Evolutionary conservation across 202 grass and related monocot species (phyloP).

Genomic region (Schoenoplectus triqueter): DNA sequence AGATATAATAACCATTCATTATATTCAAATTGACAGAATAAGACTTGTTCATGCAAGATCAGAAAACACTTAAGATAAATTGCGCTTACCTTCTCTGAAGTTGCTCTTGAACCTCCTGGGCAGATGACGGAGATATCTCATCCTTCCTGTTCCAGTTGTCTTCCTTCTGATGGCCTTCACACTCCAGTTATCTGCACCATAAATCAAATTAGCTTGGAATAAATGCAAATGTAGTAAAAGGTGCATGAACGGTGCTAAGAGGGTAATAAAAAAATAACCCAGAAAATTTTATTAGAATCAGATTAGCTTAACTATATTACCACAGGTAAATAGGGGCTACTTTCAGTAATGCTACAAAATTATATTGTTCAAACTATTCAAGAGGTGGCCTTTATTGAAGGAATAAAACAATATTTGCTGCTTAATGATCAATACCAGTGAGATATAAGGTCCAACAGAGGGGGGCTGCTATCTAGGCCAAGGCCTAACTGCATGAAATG

Average conservation of each 20-base stretch:
- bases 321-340: no score
- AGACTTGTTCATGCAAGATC: background rate
- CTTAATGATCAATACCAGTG: background rate
- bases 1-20: background rate
- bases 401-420: background rate
- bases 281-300: no score
- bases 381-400: background rate
- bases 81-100: conserved; percentile 69
- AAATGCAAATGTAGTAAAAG: background rate
- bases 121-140: conserved; percentile 77
- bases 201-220: background rate
- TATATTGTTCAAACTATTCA: background rate
- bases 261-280: no score
- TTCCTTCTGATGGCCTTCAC: conserved; percentile 81
- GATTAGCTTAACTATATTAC: no score
- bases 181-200: conserved; percentile 70
- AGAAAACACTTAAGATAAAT: background rate
- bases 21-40: background rate
- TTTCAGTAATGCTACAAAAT: no score
- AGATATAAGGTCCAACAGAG: background rate
- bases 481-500: background rate
- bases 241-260: no score
- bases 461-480: background rate
- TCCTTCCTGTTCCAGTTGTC: conserved; percentile 73
- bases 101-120: conserved; percentile 80